These are phyloP conservation scores for Ceratorhiza oryzae-sativae DNA, from an alignment of 1,284 basidiomycete species.

Conservation along the genomic window DNA sequence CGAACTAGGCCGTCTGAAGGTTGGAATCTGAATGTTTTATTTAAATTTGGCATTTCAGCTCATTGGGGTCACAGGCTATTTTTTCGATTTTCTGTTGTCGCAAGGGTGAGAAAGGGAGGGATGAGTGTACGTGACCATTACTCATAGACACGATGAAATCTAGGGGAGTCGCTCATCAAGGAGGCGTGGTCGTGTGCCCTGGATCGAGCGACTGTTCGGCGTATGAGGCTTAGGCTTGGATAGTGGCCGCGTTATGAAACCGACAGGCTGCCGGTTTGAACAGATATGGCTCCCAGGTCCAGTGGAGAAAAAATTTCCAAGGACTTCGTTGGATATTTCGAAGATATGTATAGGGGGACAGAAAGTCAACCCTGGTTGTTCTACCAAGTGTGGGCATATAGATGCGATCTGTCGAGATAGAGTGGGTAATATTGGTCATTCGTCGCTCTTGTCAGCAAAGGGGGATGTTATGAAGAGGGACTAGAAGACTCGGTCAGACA, in stretches of 20 bases:
- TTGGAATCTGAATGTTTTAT: too few species aligned
- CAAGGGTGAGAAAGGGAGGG: neutral
- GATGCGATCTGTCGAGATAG: neutral
- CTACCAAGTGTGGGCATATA: neutral
- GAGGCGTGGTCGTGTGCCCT: neutral
- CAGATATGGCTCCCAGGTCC: neutral
- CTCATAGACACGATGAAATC: neutral
- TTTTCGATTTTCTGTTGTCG: too few species aligned
- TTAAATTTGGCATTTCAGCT: too few species aligned
- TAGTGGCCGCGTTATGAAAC: neutral
- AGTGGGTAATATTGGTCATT: neutral
- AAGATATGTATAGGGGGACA: neutral
- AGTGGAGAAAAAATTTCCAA: neutral
- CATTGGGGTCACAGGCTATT: too few species aligned
- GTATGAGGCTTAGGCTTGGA: neutral
- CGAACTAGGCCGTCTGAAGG: too few species aligned
- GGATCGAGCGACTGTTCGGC: neutral
- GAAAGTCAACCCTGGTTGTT: neutral
- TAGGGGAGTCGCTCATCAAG: neutral
- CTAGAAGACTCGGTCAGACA: neutral
- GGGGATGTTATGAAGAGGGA: neutral
- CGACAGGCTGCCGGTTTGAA: neutral
- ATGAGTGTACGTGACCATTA: neutral
- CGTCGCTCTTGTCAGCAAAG: neutral
- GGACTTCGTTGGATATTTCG: neutral